Evolutionary conservation across 1,139 yeast species (phyloP), one percentile per base, ranked within the genome.

Genomic region (Kazachstania sp.): DNA sequence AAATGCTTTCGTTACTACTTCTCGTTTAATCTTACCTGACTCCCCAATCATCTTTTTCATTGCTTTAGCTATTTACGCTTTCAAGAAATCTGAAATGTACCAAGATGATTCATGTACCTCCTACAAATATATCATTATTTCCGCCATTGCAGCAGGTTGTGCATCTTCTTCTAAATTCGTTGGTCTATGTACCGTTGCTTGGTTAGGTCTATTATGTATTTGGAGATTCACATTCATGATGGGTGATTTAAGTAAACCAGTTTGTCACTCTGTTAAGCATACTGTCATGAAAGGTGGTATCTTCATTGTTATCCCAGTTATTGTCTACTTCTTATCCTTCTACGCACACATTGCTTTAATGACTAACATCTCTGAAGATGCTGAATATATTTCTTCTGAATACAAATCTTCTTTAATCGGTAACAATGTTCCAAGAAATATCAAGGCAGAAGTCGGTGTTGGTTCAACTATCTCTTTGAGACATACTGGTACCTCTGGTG

Each of bases 131-230:
- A 70, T 92, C 60, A 45, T 83, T 34, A 75, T 86, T 43, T 78
- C 95, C 43, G 95, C 95, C 50, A 67, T 86, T 45, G 83, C 83
- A 20, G 73, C 92, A 48, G 98, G 98, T 45, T 78, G 92, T 50
- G 90, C 97, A 2, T 73, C 85, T 37, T 79, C 90, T 43, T 81
- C 95, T 43, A 94, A 92, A 67, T 92, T 97, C 97, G 97, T 88
- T 46, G 98, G 98, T 48, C 70, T 90, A 44, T 92, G 90, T 73
- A 88, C 97, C 38, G 68, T 90, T 54, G 87, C 83, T 12, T 94
- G 97, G 97, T 78, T 86, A 53, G 97, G 97, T 45, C 47, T 76
- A 7, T 65, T 79, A 53, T 86, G 94, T 54, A 64, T 81, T 18
- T 75, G 79, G 68, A 94, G 86, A 63, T 67, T 92, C 57, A 88